Percentiles rank a stretch among this genome's conserved stretches.
Evolutionary conservation across 2,329 filamentous ascomycete species (phyloP).

Genomic region (Amauroascus niger): DNA sequence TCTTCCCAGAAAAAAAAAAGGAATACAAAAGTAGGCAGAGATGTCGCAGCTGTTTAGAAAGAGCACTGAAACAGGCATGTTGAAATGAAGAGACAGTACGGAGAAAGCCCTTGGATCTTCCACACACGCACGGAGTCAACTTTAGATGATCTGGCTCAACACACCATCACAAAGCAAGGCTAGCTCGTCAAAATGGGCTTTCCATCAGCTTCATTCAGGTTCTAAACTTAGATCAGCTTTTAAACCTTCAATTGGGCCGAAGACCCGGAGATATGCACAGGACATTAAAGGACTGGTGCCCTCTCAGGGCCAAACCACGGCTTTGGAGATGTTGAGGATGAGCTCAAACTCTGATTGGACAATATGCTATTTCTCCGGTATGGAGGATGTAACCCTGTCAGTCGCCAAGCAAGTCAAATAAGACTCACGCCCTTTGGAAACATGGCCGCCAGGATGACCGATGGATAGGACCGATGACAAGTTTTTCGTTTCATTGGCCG

Average conservation of each 20-base stretch:
- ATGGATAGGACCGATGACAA: no score
- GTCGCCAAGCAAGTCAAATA: not conserved
- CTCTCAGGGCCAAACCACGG: conserved; percentile 5
- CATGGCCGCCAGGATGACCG: no score
- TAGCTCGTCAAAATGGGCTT: not conserved
- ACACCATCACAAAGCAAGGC: no score
- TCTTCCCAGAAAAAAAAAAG: no score
- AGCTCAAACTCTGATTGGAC: not conserved
- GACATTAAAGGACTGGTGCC: not conserved
- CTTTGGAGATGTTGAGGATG: conserved; percentile 2
- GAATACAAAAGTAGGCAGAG: no score
- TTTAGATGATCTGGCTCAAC: no score
- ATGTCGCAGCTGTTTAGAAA: no score
- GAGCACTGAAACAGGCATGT: no score
- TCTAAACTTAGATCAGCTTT: conserved; percentile 1
- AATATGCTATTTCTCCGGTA: not conserved
- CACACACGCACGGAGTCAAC: no score
- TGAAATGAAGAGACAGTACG: no score
- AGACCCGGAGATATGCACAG: conserved; percentile 5
- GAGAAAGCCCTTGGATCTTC: no score
- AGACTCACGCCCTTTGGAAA: not conserved
- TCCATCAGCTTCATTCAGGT: not conserved
- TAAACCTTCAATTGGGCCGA: not conserved
- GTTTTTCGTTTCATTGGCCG: no score
- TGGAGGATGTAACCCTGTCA: conserved; percentile 7